A percentile compares a stretch with the other conserved stretches of the same genome.
Conservation (phyloP, 1,139 yeast species). For the Yamadazyma triangularis region DNA sequence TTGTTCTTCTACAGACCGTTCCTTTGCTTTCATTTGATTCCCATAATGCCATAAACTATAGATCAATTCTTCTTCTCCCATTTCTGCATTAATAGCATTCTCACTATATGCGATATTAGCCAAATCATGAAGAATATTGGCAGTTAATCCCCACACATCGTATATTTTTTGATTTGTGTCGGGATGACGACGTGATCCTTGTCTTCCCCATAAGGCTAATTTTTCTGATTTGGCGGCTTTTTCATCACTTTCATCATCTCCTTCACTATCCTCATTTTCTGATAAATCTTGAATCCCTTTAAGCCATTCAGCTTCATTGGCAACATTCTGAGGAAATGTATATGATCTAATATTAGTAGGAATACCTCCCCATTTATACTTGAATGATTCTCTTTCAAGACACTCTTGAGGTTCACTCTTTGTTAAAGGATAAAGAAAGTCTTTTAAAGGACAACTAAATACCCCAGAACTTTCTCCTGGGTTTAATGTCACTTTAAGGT, state of each 20-base stretch:
- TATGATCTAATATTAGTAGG: conserved; percentile 63
- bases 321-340: conserved; percentile 53
- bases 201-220: conserved; percentile 34
- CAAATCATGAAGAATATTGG: conserved; percentile 75
- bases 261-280: conserved; percentile 42
- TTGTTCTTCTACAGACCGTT: conserved; percentile 35
- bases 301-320: conserved; percentile 61
- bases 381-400: conserved; percentile 35
- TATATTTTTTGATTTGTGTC: conserved; percentile 43
- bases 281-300: conserved; percentile 50
- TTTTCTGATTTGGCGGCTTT: conserved; percentile 1
- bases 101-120: conserved; percentile 52
- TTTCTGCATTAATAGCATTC: conserved; percentile 16
- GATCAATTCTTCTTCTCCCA: conserved; percentile 68
- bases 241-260: conserved; percentile 12
- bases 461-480: conserved; percentile 71
- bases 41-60: conserved; percentile 52
- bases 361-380: conserved; percentile 64
- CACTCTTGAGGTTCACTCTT: conserved; percentile 36
- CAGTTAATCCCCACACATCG: conserved; percentile 91
- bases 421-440: conserved; percentile 46
- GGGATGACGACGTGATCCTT: conserved; percentile 36
- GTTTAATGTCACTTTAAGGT: conserved; percentile 43
- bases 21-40: conserved; percentile 33
- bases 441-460: conserved; percentile 64